Conservation (phyloP, 1,284 basidiomycete genomes). For the Xerocomus nothofagi region DNA sequence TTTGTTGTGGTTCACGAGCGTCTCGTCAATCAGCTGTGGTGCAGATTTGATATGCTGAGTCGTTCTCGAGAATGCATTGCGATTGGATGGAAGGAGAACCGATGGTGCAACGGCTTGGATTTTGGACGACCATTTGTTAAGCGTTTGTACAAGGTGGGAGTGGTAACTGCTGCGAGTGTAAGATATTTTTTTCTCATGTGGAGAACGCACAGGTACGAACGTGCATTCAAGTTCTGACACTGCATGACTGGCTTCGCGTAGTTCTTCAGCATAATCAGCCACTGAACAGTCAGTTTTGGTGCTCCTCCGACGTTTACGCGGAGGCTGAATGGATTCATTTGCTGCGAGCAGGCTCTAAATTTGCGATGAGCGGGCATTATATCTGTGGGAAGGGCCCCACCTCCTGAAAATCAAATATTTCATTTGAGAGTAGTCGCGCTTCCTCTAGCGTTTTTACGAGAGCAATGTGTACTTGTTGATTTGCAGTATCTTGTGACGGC, state of each 20-base stretch:
- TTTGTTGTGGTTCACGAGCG: slow-evolving; percentile 55
- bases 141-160: slow-evolving; percentile 67
- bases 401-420: slow-evolving; percentile 70
- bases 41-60: slow-evolving; percentile 55
- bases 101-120: slow-evolving; percentile 86
- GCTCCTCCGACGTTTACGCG: slow-evolving; percentile 58
- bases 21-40: slow-evolving; percentile 73
- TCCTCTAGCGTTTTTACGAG: slow-evolving; percentile 57
- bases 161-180: slow-evolving; percentile 51
- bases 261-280: slow-evolving; percentile 27
- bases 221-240: slow-evolving; percentile 53
- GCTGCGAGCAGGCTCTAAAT: slow-evolving; percentile 44
- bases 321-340: slow-evolving; percentile 48
- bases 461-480: slow-evolving; percentile 39
- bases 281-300: slow-evolving; percentile 21
- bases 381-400: slow-evolving; percentile 34
- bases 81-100: slow-evolving; percentile 67
- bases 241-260: slow-evolving; percentile 47
- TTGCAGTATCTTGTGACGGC: slow-evolving; percentile 18
- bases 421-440: slow-evolving; percentile 58
- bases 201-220: slow-evolving; percentile 41
- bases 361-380: slow-evolving; percentile 17
- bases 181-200: slow-evolving; percentile 8
- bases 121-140: slow-evolving; percentile 91
- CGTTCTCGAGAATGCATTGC: slow-evolving; percentile 60